Base-by-base conservation (phyloP, 2,329 filamentous ascomycete genomes). In the Ophiobolus disseminans region DNA sequence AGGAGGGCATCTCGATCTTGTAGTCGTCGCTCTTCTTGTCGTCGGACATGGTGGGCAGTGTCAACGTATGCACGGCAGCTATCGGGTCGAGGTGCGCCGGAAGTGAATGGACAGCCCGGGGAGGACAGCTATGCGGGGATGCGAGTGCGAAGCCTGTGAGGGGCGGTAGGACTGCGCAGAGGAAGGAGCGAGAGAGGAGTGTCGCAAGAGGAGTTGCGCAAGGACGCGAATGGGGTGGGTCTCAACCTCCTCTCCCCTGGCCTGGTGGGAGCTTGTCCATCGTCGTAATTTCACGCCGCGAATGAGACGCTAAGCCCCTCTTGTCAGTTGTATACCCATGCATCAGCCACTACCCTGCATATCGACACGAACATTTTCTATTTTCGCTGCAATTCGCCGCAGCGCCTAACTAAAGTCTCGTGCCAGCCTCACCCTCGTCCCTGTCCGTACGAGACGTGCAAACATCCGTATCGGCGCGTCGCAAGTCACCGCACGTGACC, bases 11-110 rank as follows among this genome's bases (percentile, higher is more conserved):
- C 65, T 83, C 83, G 79, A 90, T 84, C 64, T 88, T 84, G 68
- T 87, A 90, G 71, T 94, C 89, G 68, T 83, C 82, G 71, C 89
- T 88, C 75, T 90, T 94, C 82, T 94, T 95, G 73, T 92, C 91
- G 80, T 94, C 89, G 68, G 87, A 82, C 91, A 96, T 96, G 50
- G 44, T 11, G 16, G 9, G 30, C 8, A 19, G 49, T 45, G 41
- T 48, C 20, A 45, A 40, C 22, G 44, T 32, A 37, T 45, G 40
- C 35, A 43, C 47, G 46, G 40, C 35, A 21, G 45, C 34, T 35
- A 28, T 42, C 42, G 41, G 23, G 35, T 13, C n/a, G 30, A 43
- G 32, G 48, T 34, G 55, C 41, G 48, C 40, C 40, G 51, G 52
- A 49, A 53, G 51, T 34, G 58, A 62, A 41, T 40, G 52, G 47